phyloP scores from a whole-genome alignment of 2,329 filamentous ascomycete genomes.

The Laburnicola sp. region DNA sequence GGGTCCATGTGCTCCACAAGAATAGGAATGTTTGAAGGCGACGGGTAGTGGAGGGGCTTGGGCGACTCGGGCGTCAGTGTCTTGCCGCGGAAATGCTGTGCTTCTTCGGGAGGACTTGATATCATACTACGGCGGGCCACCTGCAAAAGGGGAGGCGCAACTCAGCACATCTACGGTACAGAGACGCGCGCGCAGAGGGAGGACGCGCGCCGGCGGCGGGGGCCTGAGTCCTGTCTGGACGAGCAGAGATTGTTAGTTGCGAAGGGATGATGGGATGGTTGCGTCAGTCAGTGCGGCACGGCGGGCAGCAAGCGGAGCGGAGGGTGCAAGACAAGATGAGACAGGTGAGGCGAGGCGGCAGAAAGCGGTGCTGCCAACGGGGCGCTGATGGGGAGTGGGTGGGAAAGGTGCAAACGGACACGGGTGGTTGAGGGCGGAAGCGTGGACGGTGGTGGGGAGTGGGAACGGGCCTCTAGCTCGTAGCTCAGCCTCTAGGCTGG shows the following conservation, averaged over 20 bases:
- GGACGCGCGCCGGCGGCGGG: conserved; percentile 3
- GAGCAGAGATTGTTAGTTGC: conserved; percentile 13
- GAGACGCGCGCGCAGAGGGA: conserved; percentile 14
- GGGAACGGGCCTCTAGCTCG: too few species aligned
- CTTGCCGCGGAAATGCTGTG: conserved; percentile 64
- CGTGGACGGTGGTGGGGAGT: conserved; percentile 1
- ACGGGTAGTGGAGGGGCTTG: conserved; percentile 68
- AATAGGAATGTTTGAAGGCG: conserved; percentile 70
- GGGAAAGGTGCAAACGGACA: background rate
- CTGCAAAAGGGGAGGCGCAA: too few species aligned
- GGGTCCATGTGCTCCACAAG: conserved; percentile 73
- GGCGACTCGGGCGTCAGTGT: conserved; percentile 71
- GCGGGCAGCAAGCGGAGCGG: background rate
- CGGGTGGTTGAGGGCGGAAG: background rate
- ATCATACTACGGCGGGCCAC: conserved; percentile 50
- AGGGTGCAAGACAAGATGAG: conserved; percentile 1
- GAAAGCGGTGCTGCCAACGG: too few species aligned
- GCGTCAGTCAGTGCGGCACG: conserved; percentile 4
- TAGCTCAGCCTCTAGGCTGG: too few species aligned
- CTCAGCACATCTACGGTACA: conserved; percentile 36
- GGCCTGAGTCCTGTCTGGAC: conserved; percentile 10
- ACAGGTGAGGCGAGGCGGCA: background rate
- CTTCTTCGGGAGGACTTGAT: conserved; percentile 58
- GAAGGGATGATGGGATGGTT: background rate
- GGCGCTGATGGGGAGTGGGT: background rate